Evolutionary conservation across 2,329 filamentous ascomycete species (phyloP).

Genomic region (Cordyceps javanica): DNA sequence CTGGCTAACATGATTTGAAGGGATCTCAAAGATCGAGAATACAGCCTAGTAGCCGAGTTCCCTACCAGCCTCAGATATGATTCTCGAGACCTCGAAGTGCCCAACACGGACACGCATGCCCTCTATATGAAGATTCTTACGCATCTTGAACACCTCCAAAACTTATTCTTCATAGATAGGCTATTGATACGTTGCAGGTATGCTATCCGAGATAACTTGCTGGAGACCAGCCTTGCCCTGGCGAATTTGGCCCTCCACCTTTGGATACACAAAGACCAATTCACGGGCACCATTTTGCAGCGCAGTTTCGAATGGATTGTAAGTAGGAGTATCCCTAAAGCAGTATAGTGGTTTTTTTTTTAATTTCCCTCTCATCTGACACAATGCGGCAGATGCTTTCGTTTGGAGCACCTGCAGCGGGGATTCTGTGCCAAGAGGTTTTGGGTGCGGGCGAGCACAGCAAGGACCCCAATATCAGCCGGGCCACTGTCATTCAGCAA

Average conservation of each 20-base stretch:
- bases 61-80: slow-evolving; percentile 34
- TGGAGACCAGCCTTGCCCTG: slow-evolving; percentile 42
- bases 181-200: slow-evolving; percentile 42
- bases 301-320: slow-evolving; percentile 46
- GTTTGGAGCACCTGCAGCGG: slow-evolving; percentile 42
- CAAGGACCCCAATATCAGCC: slow-evolving; percentile 30
- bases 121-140: slow-evolving; percentile 41
- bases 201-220: slow-evolving; percentile 31
- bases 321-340: slow-evolving; percentile 14
- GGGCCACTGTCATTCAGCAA: slow-evolving; percentile 45
- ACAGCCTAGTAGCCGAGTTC: slow-evolving; percentile 27
- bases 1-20: slow-evolving; percentile 17
- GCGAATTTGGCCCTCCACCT: slow-evolving; percentile 39
- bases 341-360: background rate
- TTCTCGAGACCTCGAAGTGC: slow-evolving; percentile 31
- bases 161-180: slow-evolving; percentile 53
- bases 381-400: slow-evolving; percentile 35
- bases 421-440: slow-evolving; percentile 45
- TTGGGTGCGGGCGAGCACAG: slow-evolving; percentile 35
- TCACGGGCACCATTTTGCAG: slow-evolving; percentile 28
- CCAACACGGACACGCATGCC: slow-evolving; percentile 21
- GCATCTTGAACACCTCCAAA: slow-evolving; percentile 46
- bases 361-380: background rate
- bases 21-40: slow-evolving; percentile 30
- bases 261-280: slow-evolving; percentile 44